These are phyloP conservation scores for Zygnema circumcarinatum DNA, from an alignment of 139 green algal species.

Conservation along the genomic window DNA sequence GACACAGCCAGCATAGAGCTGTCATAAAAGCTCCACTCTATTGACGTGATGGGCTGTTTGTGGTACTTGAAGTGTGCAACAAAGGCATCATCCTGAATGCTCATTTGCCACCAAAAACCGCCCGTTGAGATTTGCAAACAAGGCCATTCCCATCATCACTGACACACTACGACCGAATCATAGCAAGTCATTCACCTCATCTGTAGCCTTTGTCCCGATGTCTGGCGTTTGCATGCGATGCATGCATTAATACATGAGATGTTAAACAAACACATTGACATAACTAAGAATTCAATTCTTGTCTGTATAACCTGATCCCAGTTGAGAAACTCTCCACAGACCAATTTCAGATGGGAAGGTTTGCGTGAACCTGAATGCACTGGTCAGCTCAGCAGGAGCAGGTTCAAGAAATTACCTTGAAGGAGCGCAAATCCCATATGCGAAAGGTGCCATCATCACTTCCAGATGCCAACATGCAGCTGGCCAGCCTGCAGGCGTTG, in stretches of 20 bases:
- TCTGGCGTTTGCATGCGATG: no score
- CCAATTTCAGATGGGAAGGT: no score
- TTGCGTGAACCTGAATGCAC: no score
- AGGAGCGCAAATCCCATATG: slow-evolving; percentile 94
- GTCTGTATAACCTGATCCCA: no score
- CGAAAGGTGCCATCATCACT: slow-evolving; percentile 85
- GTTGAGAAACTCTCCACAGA: no score
- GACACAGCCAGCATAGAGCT: slow-evolving; percentile 84
- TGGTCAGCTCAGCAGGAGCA: no score
- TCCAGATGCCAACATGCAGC: slow-evolving; percentile 93
- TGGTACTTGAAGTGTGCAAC: slow-evolving; percentile 80
- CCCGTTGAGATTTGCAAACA: neutral
- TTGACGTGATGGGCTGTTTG: slow-evolving; percentile 76
- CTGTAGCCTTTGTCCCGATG: no score
- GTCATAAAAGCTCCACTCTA: slow-evolving; percentile 96
- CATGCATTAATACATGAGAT: no score
- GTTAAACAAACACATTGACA: no score
- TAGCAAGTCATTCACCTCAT: no score
- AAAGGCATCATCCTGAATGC: slow-evolving; percentile 46
- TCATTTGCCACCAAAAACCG: neutral
- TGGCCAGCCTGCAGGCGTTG: slow-evolving; percentile 71
- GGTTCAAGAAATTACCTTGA: no score
- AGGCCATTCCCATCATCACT: neutral
- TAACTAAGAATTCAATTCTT: no score
- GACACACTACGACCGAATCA: neutral